A percentile compares a stretch with the other conserved stretches of the same genome.
These are phyloP conservation scores for Vigna reflexopilosa DNA, from an alignment of 306 rosid species.

Conservation along the genomic window DNA sequence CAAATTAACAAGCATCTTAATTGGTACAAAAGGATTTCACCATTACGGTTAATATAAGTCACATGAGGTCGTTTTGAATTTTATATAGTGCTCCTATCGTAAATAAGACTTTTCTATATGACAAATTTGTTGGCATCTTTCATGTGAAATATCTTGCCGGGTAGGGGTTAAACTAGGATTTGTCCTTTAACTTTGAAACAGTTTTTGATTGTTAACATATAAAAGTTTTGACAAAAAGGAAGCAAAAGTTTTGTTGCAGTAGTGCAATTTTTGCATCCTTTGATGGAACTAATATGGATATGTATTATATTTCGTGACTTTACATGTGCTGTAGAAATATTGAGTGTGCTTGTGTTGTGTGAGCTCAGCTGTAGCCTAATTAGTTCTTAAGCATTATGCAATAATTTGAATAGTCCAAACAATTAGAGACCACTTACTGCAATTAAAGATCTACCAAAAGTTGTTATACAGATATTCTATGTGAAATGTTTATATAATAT, in stretches of 20 bases:
- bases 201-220: constrained; percentile 5
- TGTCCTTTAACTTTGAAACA: constrained; percentile 24
- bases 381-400: not conserved
- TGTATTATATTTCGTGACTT: not conserved
- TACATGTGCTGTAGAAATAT: not conserved
- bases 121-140: constrained; percentile 1
- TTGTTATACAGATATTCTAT: too few relatives aligned
- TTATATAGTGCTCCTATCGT: constrained; percentile 81
- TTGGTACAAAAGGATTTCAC: constrained; percentile 29
- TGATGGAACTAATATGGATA: not conserved
- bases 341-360: not conserved
- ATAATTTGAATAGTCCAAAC: too few relatives aligned
- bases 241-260: constrained; percentile 7
- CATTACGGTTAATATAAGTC: constrained; percentile 30
- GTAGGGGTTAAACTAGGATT: not conserved
- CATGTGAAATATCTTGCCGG: not conserved
- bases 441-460: too few relatives aligned
- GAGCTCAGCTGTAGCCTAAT: not conserved
- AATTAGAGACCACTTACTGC: too few relatives aligned
- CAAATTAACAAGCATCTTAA: constrained; percentile 37
- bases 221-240: constrained; percentile 1
- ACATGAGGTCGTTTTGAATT: constrained; percentile 72
- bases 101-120: constrained; percentile 49
- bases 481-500: too few relatives aligned
- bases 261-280: constrained; percentile 8